Evolutionary conservation across 1,139 yeast species (phyloP), one percentile per base, ranked within the genome.

Genomic region (Geotrichum klebahnii): DNA sequence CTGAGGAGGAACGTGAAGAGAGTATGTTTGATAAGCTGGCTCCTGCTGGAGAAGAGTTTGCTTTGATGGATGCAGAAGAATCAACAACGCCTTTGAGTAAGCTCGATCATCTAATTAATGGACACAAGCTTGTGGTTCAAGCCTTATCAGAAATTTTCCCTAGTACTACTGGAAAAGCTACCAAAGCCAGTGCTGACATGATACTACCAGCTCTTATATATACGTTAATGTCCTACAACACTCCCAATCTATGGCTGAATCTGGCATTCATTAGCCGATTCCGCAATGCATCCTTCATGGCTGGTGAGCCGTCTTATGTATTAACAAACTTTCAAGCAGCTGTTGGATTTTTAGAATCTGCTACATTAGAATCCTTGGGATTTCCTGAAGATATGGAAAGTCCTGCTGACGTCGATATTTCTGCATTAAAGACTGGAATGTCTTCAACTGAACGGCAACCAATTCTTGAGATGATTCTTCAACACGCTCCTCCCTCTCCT

Each of bases 321-420:
- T 62, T 81, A 44, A 82, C 87, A 1, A 82, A 82, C 60, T 67
- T 79, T 44, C 86, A 81, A 58, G 88, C 88, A 0, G 78, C 84
- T 2, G 65, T 81, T 17, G 74, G 75, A 19, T 80, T 79, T 55
- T 58, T 79, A n/a, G 76, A 76, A 40, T 69, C 75, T 16, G 70
- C 76, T 3, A 71, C 77, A 2, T 54, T 73, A 5, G 70, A 67
- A 23, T 74, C 76, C 50, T 62, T 78, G 43, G 63, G 62, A 8
- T 48, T 65, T 22, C 47, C 53, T 12, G 50, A 49, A 9, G 53
- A 35, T 10, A 2, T 24, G 17, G 42, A 31, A 6, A 38, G n/a
- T 14, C 24, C n/a, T n/a, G 26, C 36, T 3, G 48, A 8, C 1
- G 31, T 41, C 8, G 51, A 42, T 17, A 12, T 46, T 5, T n/a